Percentiles rank a stretch among this genome's conserved stretches.
Evolutionary conservation across 768 basidiomycete species (phyloP).

Genomic region (Tricholoma sp.): DNA sequence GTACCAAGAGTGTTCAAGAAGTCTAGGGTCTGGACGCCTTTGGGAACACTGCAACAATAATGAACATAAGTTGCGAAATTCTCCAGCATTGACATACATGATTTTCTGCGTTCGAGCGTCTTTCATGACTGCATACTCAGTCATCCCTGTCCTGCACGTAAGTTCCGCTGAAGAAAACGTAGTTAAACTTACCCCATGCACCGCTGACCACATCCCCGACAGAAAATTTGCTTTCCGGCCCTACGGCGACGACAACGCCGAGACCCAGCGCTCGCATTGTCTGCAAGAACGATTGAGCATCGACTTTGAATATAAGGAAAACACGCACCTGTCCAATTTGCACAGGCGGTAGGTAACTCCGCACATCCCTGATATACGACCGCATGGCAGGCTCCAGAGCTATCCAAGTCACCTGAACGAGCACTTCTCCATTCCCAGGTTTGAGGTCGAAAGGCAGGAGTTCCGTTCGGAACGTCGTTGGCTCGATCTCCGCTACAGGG

Average conservation of each 20-base stretch:
- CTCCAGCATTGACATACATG: slow-evolving; percentile 36
- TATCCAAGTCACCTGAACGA: slow-evolving; percentile 77
- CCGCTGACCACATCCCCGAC: slow-evolving; percentile 70
- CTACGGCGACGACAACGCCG: slow-evolving; percentile 59
- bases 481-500: slow-evolving; percentile 61
- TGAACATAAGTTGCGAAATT: background rate
- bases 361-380: slow-evolving; percentile 66
- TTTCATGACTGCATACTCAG: slow-evolving; percentile 62
- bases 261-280: slow-evolving; percentile 72
- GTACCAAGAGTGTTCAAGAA: slow-evolving; percentile 76
- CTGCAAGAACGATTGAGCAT: slow-evolving; percentile 17
- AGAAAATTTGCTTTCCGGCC: slow-evolving; percentile 46
- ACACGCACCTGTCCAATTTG: slow-evolving; percentile 54
- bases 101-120: slow-evolving; percentile 49
- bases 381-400: slow-evolving; percentile 89
- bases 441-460: slow-evolving; percentile 47
- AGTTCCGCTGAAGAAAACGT: background rate
- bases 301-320: slow-evolving; percentile 1
- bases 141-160: slow-evolving; percentile 54
- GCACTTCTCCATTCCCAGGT: slow-evolving; percentile 46
- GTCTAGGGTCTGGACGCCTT: slow-evolving; percentile 65
- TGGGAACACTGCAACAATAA: slow-evolving; percentile 39
- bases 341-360: slow-evolving; percentile 70
- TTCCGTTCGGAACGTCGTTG: slow-evolving; percentile 69
- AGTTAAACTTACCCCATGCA: slow-evolving; percentile 43